Evolutionary conservation across 306 rosid genomes (phyloP).

Genomic region (Lotus japonicus): DNA sequence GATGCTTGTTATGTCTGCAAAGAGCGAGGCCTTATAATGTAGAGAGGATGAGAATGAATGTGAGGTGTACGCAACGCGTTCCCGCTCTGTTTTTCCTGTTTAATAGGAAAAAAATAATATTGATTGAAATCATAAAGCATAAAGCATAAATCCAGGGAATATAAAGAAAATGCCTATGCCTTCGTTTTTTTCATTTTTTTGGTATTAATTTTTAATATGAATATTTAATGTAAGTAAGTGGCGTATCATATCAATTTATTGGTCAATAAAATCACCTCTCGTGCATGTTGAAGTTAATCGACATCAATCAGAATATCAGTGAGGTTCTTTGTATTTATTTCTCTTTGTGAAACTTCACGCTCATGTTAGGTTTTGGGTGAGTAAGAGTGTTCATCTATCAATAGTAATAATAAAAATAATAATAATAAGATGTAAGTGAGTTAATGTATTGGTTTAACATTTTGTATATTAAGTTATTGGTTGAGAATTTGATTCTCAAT

Average conservation of each 20-base stretch:
- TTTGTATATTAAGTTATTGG: no score
- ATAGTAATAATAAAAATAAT: no score
- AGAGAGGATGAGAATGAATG: conserved; percentile 24
- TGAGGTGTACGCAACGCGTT: conserved; percentile 44
- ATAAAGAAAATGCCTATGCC: background rate
- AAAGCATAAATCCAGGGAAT: background rate
- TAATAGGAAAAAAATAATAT: background rate
- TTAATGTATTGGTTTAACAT: no score
- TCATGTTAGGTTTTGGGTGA: no score
- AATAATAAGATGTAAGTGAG: no score
- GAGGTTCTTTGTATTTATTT: no score
- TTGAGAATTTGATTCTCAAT: no score
- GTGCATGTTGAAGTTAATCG: no score
- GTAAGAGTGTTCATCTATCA: no score
- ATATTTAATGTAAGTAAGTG: background rate
- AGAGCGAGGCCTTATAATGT: conserved; percentile 28
- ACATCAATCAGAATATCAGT: no score
- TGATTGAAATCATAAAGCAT: background rate
- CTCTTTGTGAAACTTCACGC: no score
- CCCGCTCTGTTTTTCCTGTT: conserved; percentile 23
- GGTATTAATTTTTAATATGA: background rate
- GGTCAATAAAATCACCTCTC: no score
- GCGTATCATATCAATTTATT: background rate
- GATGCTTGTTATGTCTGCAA: conserved; percentile 29
- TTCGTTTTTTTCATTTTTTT: background rate